These are phyloP conservation scores for Curvularia sp. DNA, from an alignment of 2,329 filamentous ascomycete species.

Conservation along the genomic window DNA sequence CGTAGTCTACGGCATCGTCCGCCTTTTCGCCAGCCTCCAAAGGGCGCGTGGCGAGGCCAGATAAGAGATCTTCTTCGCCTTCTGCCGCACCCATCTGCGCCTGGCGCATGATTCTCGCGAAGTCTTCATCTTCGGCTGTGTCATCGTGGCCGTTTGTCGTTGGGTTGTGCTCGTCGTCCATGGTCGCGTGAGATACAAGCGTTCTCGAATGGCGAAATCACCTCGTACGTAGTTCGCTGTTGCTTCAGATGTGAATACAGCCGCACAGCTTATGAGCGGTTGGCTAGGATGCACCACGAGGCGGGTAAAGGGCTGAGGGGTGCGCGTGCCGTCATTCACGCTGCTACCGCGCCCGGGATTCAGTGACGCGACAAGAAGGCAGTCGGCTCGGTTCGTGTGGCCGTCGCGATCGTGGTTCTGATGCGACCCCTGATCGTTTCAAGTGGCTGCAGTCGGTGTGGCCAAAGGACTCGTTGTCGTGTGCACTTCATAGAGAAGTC, in stretches of 20 bases:
- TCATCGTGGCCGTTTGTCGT: conserved; percentile 18
- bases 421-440: background rate
- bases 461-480: conserved; percentile 30
- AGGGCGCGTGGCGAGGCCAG: conserved; percentile 41
- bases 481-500: conserved; percentile 27
- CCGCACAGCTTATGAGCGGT: conserved; percentile 6
- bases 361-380: conserved; percentile 1
- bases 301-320: conserved; percentile 24
- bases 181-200: conserved; percentile 32
- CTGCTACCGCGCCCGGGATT: conserved; percentile 18
- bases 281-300: conserved; percentile 26
- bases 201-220: background rate
- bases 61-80: conserved; percentile 33
- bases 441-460: conserved; percentile 15
- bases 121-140: conserved; percentile 33
- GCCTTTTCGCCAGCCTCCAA: conserved; percentile 75
- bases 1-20: conserved; percentile 88
- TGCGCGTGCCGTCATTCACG: conserved; percentile 34
- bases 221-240: background rate
- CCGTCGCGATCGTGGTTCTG: background rate
- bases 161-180: conserved; percentile 31
- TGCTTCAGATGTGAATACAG: conserved; percentile 8
- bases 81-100: conserved; percentile 30
- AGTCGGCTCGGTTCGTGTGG: background rate
- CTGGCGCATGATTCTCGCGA: conserved; percentile 30